phyloP scores from a whole-genome alignment of 495 filamentous ascomycete species.

The Penicillium tannophilum region DNA sequence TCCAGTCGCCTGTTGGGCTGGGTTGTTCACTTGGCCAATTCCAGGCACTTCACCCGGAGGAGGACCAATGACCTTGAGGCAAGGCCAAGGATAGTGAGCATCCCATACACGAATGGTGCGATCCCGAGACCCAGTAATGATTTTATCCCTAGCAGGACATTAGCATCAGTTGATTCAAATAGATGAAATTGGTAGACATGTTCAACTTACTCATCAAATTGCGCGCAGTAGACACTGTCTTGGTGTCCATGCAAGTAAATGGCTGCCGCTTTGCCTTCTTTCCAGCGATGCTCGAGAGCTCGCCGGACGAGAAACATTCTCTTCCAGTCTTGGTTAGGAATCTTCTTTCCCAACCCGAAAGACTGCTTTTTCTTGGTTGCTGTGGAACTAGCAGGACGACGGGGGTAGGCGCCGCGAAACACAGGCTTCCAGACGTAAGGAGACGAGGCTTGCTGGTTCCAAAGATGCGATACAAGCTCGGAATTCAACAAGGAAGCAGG shows the following conservation, averaged over 20 bases:
- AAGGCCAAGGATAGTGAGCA: slow-evolving; percentile 76
- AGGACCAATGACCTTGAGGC: slow-evolving; percentile 75
- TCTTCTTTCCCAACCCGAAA: slow-evolving; percentile 52
- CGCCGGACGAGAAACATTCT: slow-evolving; percentile 75
- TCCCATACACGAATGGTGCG: slow-evolving; percentile 96
- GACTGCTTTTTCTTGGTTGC: slow-evolving; percentile 45
- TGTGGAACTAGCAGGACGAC: slow-evolving; percentile 41
- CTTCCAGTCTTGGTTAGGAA: slow-evolving; percentile 75
- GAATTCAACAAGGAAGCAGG: slow-evolving; percentile 62
- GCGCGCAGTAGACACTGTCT: slow-evolving; percentile 95
- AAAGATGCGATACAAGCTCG: slow-evolving; percentile 63
- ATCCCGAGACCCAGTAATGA: slow-evolving; percentile 95
- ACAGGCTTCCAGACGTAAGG: slow-evolving; percentile 77
- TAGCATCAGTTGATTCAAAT: slow-evolving; percentile 3
- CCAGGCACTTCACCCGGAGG: slow-evolving; percentile 29
- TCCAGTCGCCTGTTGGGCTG: slow-evolving; percentile 38
- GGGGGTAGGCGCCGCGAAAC: slow-evolving; percentile 67
- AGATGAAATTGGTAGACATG: neutral
- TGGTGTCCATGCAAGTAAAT: slow-evolving; percentile 90
- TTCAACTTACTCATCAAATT: slow-evolving; percentile 85
- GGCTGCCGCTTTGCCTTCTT: slow-evolving; percentile 69
- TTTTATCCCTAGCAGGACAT: slow-evolving; percentile 66
- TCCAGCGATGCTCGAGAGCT: slow-evolving; percentile 78
- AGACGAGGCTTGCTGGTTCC: slow-evolving; percentile 63
- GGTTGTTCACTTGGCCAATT: slow-evolving; percentile 39